Evolutionary conservation across 2,329 filamentous ascomycete species (phyloP), one percentile per base, ranked within the genome.

Genomic region (Macroventuria anomochaeta): DNA sequence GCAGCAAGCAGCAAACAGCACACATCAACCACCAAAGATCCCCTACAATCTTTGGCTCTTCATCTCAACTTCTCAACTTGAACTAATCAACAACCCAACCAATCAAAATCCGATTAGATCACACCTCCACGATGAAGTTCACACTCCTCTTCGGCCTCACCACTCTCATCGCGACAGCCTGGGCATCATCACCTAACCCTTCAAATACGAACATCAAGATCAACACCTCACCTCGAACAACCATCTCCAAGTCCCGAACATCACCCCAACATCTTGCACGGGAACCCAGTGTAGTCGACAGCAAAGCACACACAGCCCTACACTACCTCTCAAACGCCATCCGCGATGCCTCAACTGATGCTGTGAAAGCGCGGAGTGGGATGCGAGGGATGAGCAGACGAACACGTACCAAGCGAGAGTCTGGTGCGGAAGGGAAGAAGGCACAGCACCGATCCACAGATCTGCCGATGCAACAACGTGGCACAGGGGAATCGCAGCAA

Each of bases 111-210:
- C n/a, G n/a, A n/a, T n/a, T n/a, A n/a, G n/a, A 29, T 5, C 25
- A 31, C 18, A 44, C 13, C 23, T 39, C 6, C 23, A 46, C 21
- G 1, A 53, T 54, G 51, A 39, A 49, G 13, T 18, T 46, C 21
- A 18, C 40, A 6, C 10, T 54, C 13, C 8, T 47, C 28, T 7
- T 44, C 8, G 11, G 28, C 3, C 25, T 54, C 34, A 38, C 28
- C n/a, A 17, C 34, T 3, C 12, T 44, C 29, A 11, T 15, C 6
- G 23, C 44, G 3, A 21, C 39, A 7, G 29, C 51, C 6, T 3
- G 8, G 5, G 40, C 46, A 11, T 49, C 40, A 13, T 11, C 39
- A 2, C 29, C 51, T 3, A 31, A 38, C 4, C 28, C 51, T 15
- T 48, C 51, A 7, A n/a, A 29, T 21, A 34, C 44, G 15, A 10